Base-by-base conservation (phyloP, 345 rosid species). In the Hibiscus tridactylites region DNA sequence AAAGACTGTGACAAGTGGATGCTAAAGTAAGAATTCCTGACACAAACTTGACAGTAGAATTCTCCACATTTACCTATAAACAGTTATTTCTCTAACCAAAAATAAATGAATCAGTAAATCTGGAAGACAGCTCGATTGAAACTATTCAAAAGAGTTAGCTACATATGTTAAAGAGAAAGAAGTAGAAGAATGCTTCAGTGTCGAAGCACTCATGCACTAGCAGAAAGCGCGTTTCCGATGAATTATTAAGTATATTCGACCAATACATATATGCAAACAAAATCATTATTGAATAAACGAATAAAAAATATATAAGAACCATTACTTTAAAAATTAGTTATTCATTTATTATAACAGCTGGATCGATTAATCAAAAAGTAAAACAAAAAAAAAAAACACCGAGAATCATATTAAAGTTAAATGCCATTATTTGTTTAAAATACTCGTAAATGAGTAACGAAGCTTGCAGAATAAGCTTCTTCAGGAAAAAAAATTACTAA, bases 1-100 rank as follows among this genome's bases (percentile, higher is more conserved):
- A 65, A 49, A 65, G 24, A 67, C 42, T 67, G 58, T 67, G 58
- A 26, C 19, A 68, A 15, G 29, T 68, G 44, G 15, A 4, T 49
- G 39, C 5, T 16, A 68, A 67, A 68, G 31, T 68, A 5, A 35
- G 39, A 35, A 50, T 68, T 68, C 71, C 71, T 9, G 71, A 68
- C 46, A 68, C 26, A 68, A 68, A 50, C 42, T 68, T 31, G 60
- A 68, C 46, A 11, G 60, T n/a, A 31, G 60, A 68, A 50, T 50
- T 54, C 71, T 31, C 71, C 60, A 68, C 8, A 68, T 50, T 50
- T 44, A 65, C 70, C 56, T 26, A 13, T 46, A 24, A 13, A 50
- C 44, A 68, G 26, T 29, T 3, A 31, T 29, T 42, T 50, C 71
- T 68, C 46, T 26, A 28, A 3, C 71, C 16, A 66, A 47, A 28